Evolutionary conservation across 2,329 filamentous ascomycete species (phyloP).

Genomic region (Penicillium sp.): DNA sequence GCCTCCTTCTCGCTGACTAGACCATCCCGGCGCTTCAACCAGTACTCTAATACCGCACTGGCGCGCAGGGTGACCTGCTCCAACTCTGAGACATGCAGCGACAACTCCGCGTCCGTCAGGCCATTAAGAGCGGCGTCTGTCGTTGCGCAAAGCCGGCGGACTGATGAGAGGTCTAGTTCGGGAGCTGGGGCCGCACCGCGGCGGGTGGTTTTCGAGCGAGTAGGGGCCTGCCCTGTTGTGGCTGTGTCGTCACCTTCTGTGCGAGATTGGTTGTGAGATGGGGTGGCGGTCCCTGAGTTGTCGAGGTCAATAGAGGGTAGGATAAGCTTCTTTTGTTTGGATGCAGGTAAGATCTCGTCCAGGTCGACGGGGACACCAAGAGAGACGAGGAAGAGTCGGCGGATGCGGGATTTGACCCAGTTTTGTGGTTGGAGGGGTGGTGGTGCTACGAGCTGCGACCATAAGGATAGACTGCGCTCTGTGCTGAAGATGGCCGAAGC

Average conservation of each 20-base stretch:
- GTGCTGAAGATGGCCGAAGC: slow-evolving; percentile 72
- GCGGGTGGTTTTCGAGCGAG: slow-evolving; percentile 36
- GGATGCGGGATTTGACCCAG: slow-evolving; percentile 95
- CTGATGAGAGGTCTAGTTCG: slow-evolving; percentile 76
- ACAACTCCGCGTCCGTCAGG: slow-evolving; percentile 77
- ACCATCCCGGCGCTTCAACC: slow-evolving; percentile 82
- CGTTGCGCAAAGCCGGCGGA: slow-evolving; percentile 76
- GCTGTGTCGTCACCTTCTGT: slow-evolving; percentile 34
- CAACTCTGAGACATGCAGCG: slow-evolving; percentile 69
- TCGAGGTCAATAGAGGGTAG: slow-evolving; percentile 74
- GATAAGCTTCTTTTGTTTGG: slow-evolving; percentile 96
- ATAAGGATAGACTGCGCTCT: slow-evolving; percentile 84
- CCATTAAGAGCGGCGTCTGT: slow-evolving; percentile 81
- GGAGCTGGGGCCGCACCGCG: slow-evolving; percentile 66
- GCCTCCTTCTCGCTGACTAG: slow-evolving; percentile 89
- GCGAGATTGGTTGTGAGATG: slow-evolving; percentile 49
- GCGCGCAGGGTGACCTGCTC: slow-evolving; percentile 71
- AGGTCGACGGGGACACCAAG: slow-evolving; percentile 94
- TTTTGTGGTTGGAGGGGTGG: slow-evolving; percentile 94
- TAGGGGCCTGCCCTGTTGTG: slow-evolving; percentile 34
- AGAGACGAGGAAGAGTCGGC: slow-evolving; percentile 91
- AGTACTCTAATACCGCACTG: slow-evolving; percentile 80
- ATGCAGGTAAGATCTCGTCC: slow-evolving; percentile 94
- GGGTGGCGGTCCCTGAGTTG: slow-evolving; percentile 58
- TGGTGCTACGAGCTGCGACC: slow-evolving; percentile 94